Conservation (phyloP, 129 eudicot genomes). For the Scalesia atractyloides region DNA sequence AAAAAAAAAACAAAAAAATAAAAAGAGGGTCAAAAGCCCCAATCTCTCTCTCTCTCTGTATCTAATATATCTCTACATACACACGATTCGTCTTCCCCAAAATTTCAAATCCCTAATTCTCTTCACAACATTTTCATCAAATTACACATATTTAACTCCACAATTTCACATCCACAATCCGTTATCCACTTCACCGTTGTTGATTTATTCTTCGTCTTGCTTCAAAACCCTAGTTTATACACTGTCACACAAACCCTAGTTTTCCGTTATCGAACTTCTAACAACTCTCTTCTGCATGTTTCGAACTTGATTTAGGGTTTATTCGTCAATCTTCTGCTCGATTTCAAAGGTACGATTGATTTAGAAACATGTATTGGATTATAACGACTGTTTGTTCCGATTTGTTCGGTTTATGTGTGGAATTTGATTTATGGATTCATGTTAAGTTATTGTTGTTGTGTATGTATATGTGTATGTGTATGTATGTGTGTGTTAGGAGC, state of each 20-base stretch:
- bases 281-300: slow-evolving; percentile 34
- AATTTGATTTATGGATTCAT: slow-evolving; percentile 8
- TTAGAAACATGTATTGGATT: slow-evolving; percentile 13
- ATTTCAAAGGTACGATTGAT: slow-evolving; percentile 49
- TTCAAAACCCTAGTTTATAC: slow-evolving; percentile 39
- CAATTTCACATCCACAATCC: slow-evolving; percentile 22
- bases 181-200: slow-evolving; percentile 25
- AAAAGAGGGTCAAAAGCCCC: slow-evolving; percentile 61
- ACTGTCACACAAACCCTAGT: slow-evolving; percentile 62
- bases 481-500: slow-evolving; percentile 16
- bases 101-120: slow-evolving; percentile 43
- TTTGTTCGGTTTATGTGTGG: slow-evolving; percentile 18
- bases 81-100: slow-evolving; percentile 41
- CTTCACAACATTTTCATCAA: slow-evolving; percentile 25
- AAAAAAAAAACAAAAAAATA: neutral
- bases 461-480: neutral
- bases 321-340: slow-evolving; percentile 19
- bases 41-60: slow-evolving; percentile 38
- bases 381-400: slow-evolving; percentile 13
- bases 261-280: slow-evolving; percentile 25
- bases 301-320: slow-evolving; percentile 37
- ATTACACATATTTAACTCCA: slow-evolving; percentile 21
- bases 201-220: slow-evolving; percentile 27
- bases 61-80: slow-evolving; percentile 39
- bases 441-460: neutral